A percentile compares a stretch with the other conserved stretches of the same genome.
Evolutionary conservation across 2,329 filamentous ascomycete species (phyloP).

Genomic region (Catunica adiposa): DNA sequence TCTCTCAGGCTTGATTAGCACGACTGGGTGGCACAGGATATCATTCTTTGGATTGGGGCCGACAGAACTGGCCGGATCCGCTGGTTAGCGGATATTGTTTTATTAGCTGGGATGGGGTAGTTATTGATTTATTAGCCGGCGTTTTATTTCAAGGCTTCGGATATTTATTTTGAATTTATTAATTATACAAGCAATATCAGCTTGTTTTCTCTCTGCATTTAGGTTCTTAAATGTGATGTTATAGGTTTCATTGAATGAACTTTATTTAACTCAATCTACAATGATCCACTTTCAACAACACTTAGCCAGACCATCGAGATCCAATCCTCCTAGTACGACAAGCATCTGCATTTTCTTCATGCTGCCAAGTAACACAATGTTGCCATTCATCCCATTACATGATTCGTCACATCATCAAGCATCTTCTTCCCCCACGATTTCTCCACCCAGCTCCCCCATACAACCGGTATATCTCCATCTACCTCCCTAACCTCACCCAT

Average conservation of each 20-base stretch:
- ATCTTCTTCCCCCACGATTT: conserved; percentile 69
- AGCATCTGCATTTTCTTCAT: too few species aligned
- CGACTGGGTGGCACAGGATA: neutral
- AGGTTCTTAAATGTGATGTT: neutral
- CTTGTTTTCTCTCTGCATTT: neutral
- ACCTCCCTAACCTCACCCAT: conserved; percentile 10
- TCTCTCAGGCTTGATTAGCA: neutral
- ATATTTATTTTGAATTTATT: neutral
- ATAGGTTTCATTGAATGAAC: neutral
- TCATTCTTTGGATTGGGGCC: neutral
- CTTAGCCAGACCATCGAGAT: too few species aligned
- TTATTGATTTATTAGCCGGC: neutral
- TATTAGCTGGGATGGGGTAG: neutral
- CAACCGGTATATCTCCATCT: conserved; percentile 42
- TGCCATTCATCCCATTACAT: conserved; percentile 20
- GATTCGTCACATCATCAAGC: conserved; percentile 60
- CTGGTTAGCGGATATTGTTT: neutral
- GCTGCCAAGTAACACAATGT: neutral
- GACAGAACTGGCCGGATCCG: conserved; percentile 3
- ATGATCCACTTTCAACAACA: too few species aligned
- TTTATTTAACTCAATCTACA: too few species aligned
- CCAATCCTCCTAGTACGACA: too few species aligned
- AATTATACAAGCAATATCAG: neutral
- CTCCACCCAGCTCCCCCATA: conserved; percentile 56
- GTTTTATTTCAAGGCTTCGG: neutral